Conservation (phyloP, 1,284 basidiomycete genomes). For the Stereum hirsutum region DNA sequence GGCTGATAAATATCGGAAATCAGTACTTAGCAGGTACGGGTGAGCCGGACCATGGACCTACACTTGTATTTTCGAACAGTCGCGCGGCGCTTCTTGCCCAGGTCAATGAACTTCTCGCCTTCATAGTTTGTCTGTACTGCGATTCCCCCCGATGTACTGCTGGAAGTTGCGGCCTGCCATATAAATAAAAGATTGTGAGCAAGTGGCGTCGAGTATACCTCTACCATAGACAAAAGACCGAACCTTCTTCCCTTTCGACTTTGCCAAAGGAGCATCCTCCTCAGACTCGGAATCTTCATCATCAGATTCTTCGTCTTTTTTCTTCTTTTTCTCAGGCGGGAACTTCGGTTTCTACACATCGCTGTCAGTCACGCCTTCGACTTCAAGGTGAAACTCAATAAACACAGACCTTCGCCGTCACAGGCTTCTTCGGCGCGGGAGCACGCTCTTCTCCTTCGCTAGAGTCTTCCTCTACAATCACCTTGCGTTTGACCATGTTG, state of each 20-base stretch:
- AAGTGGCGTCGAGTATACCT: too few species aligned
- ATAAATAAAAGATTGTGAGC: too few species aligned
- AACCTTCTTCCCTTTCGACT: neutral
- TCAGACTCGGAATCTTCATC: neutral
- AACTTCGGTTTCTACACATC: constrained; percentile 1
- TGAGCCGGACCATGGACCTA: constrained; percentile 8
- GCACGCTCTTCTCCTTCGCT: neutral
- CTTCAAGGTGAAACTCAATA: neutral
- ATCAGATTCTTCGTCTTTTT: neutral
- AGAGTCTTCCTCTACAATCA: too few species aligned
- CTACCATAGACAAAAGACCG: too few species aligned
- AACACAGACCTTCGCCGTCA: neutral
- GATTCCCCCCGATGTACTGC: too few species aligned
- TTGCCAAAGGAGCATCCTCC: constrained; percentile 9
- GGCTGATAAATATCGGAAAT: constrained; percentile 20
- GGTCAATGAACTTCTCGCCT: constrained; percentile 55
- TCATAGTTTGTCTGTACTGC: constrained; percentile 25
- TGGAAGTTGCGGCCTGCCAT: too few species aligned
- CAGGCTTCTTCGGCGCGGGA: neutral
- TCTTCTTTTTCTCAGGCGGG: neutral
- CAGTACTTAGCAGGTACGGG: neutral
- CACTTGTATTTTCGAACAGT: constrained; percentile 70
- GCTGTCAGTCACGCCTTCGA: neutral
- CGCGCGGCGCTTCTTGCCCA: constrained; percentile 65
- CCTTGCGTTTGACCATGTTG: neutral